Base-by-base conservation (phyloP, 169 alveolate species). In the Plasmodium adleri region DNA sequence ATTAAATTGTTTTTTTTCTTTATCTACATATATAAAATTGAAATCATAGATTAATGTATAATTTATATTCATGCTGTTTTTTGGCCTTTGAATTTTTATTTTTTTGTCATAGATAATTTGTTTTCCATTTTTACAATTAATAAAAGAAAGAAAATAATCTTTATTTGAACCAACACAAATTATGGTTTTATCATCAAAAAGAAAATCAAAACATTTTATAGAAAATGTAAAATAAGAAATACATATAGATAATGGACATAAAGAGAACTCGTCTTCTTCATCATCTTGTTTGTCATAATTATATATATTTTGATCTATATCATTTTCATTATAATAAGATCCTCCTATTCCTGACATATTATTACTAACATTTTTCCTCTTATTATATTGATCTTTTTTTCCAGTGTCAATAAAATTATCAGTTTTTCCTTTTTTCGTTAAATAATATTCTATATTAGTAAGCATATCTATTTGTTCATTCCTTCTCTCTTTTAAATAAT, bases 81-180 rank as follows among this genome's bases (percentile, higher is more conserved):
- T 74, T 0, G 39, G 70, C 59, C 67, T 78, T 52, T 78, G 26
- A 50, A 78, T 24, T 63, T 66, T 78, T 50, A 78, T 78, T 66
- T 78, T 78, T 24, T 78, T 63, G 67, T 78, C 22, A 64, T 64
- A 78, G 50, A 78, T 64, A 13, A 78, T 66, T 15, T 66, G 66
- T 59, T 78, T 78, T 13, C 89, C 89, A 64, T 26, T 78, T 15
- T 78, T 17, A 20, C 78, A 64, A 45, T 66, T 59, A 78, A 78
- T 67, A 66, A 78, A 78, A 49, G 89, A 78, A 66, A 78, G 89
- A 58, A 78, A 78, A 17, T 78, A 78, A 58, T 78, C 89, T 47
- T 78, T 64, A 47, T 78, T 78, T 50, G 32, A 58, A 2, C 89
- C 89, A 10, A 78, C 89, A 78, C 89, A 78, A 6, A 78, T 59